These are phyloP conservation scores for Phytophthora syringae DNA, from an alignment of 352 stramenopile species.

Conservation along the genomic window DNA sequence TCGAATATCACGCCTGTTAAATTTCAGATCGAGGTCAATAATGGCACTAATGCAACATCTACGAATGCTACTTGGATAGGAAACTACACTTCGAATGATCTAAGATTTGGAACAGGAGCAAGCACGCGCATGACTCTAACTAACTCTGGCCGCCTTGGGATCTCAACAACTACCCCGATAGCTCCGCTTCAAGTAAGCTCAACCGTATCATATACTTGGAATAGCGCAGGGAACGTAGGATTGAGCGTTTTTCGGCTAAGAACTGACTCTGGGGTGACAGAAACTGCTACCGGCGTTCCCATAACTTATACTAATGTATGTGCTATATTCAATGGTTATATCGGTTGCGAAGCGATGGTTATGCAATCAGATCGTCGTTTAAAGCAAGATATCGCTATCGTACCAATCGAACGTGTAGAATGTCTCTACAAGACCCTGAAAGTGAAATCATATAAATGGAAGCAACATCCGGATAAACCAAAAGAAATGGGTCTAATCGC, in stretches of 20 bases:
- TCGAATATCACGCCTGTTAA: background rate
- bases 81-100: slow-evolving; percentile 3
- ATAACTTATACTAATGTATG: no score
- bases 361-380: slow-evolving; percentile 11
- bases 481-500: no score
- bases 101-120: background rate
- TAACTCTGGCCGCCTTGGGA: background rate
- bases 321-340: background rate
- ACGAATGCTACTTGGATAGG: slow-evolving; percentile 7
- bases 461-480: no score
- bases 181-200: no score
- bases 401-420: slow-evolving; percentile 9
- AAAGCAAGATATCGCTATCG: slow-evolving; percentile 10
- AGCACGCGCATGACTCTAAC: background rate
- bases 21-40: slow-evolving; percentile 8
- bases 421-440: slow-evolving; percentile 10
- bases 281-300: no score
- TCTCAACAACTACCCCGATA: background rate
- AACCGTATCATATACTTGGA: no score
- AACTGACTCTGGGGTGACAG: no score
- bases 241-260: no score
- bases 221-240: no score
- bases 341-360: background rate
- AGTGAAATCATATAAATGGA: no score
- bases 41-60: background rate